Percentiles rank a stretch among this genome's conserved stretches.
These are phyloP conservation scores for Russula griseocarnosa DNA, from an alignment of 768 basidiomycete species.

Conservation along the genomic window DNA sequence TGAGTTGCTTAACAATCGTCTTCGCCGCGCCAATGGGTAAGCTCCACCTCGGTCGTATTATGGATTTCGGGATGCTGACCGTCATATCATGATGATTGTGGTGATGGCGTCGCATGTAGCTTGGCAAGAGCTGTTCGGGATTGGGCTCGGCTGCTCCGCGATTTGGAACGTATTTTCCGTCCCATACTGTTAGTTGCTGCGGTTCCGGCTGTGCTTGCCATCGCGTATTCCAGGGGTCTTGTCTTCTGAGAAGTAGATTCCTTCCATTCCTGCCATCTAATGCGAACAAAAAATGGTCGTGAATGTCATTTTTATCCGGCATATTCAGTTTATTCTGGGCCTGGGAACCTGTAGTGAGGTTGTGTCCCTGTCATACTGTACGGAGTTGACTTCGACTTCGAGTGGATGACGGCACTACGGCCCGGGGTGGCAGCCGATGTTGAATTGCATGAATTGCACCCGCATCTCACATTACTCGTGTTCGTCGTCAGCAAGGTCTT, in stretches of 20 bases:
- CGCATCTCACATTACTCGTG: constrained; percentile 4
- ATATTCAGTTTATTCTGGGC: too few relatives aligned
- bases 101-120: not conserved
- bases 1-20: constrained; percentile 26
- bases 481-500: constrained; percentile 19
- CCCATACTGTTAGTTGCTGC: constrained; percentile 1
- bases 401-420: too few relatives aligned
- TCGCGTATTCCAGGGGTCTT: not conserved
- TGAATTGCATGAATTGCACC: not conserved
- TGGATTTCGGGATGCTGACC: not conserved
- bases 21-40: constrained; percentile 12
- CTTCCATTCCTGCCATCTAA: not conserved
- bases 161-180: constrained; percentile 13
- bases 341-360: too few relatives aligned
- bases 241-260: not conserved
- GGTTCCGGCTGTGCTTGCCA: constrained; percentile 8
- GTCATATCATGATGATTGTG: not conserved
- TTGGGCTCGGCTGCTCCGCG: constrained; percentile 1
- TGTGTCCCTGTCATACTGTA: too few relatives aligned
- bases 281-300: not conserved
- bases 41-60: not conserved
- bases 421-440: too few relatives aligned
- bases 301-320: too few relatives aligned
- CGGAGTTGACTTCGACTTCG: too few relatives aligned
- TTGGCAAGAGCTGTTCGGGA: not conserved